Conservation (phyloP, 1,139 yeast species). For the Diutina neorugosa region DNA sequence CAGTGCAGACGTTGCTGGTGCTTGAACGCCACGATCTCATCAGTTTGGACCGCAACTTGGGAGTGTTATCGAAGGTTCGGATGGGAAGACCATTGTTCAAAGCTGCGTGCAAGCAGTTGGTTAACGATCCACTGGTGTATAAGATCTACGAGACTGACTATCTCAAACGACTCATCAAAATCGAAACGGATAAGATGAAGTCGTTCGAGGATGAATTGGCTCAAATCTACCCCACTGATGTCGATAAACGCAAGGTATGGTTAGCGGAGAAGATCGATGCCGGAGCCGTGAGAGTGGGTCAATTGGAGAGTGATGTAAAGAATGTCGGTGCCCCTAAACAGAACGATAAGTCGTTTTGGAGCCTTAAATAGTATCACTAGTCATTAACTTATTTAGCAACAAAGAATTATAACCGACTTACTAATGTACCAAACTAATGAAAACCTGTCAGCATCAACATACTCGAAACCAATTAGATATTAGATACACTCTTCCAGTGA, state of each 20-base stretch:
- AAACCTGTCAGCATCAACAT: too few relatives aligned
- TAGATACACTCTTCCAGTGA: too few relatives aligned
- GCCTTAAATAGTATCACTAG: neutral
- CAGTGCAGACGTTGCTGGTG: slow-evolving; percentile 41
- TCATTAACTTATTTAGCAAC: too few relatives aligned
- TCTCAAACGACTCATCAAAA: slow-evolving; percentile 37
- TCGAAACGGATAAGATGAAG: slow-evolving; percentile 54
- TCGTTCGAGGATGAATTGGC: slow-evolving; percentile 50
- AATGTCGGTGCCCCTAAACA: neutral
- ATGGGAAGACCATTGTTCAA: slow-evolving; percentile 81
- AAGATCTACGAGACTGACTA: slow-evolving; percentile 56
- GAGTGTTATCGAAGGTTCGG: slow-evolving; percentile 50
- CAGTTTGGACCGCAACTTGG: slow-evolving; percentile 57
- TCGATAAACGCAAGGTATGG: neutral
- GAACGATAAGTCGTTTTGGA: neutral
- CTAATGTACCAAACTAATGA: too few relatives aligned
- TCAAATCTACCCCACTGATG: neutral
- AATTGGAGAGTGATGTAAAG: neutral
- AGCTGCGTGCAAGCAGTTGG: slow-evolving; percentile 65
- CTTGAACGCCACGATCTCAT: slow-evolving; percentile 75
- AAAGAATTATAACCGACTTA: too few relatives aligned
- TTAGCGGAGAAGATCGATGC: neutral
- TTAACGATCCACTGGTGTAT: slow-evolving; percentile 42
- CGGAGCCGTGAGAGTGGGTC: neutral
- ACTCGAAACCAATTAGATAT: too few relatives aligned